Percentiles rank a stretch among this genome's conserved stretches.
Evolutionary conservation across 2,329 filamentous ascomycete genomes (phyloP).

Genomic region (Cytospora piceicola): DNA sequence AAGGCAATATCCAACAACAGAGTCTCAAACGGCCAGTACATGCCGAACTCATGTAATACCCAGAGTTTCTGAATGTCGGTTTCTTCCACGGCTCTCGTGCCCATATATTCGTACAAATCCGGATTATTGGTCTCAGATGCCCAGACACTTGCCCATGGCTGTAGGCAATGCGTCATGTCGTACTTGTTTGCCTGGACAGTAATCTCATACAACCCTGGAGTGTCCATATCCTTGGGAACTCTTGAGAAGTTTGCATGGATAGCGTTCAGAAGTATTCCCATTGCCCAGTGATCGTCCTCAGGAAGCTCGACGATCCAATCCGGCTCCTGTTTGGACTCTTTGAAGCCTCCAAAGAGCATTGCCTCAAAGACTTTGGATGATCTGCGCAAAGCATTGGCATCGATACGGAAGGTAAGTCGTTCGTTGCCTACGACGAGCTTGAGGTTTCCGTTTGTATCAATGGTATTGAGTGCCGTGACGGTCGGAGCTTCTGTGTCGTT

Average conservation of each 20-base stretch:
- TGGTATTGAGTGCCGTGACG: background rate
- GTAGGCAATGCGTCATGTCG: background rate
- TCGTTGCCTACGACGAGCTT: slow-evolving; percentile 9
- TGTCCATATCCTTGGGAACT: background rate
- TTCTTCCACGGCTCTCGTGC: background rate
- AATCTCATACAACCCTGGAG: background rate
- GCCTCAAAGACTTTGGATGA: background rate
- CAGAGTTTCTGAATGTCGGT: background rate
- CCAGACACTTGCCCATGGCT: background rate
- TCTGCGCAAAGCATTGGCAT: slow-evolving; percentile 9
- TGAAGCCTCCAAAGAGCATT: slow-evolving; percentile 9
- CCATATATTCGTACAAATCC: background rate
- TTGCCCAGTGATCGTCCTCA: slow-evolving; percentile 2
- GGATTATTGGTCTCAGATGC: background rate
- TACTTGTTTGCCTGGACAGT: slow-evolving; percentile 1
- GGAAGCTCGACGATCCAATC: slow-evolving; percentile 16
- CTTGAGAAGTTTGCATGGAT: slow-evolving; percentile 8
- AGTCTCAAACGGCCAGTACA: background rate
- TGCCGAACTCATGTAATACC: background rate
- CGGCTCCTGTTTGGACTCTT: background rate
- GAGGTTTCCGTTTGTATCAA: slow-evolving; percentile 16
- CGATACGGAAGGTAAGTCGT: background rate
- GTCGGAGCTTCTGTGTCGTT: background rate
- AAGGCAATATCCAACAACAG: background rate
- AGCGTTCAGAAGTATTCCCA: background rate